Conservation (phyloP, 208 protist species). For the Lotmaria passim region DNA sequence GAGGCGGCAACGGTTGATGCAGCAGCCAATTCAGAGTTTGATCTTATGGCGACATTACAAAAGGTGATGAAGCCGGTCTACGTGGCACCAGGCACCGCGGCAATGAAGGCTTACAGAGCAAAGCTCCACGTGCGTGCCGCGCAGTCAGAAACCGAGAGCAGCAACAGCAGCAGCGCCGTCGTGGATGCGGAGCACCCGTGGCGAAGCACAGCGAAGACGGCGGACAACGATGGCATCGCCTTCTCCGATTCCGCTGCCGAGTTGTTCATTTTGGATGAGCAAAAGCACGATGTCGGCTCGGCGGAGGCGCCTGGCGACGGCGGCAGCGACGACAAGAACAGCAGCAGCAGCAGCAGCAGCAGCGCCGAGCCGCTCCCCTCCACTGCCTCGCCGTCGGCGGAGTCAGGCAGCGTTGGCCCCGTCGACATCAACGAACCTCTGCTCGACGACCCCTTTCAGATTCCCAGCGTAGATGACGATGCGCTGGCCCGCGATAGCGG, state of each 20-base stretch:
- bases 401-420: background rate
- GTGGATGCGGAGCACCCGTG: conserved; percentile 4
- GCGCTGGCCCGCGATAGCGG: conserved; percentile 38
- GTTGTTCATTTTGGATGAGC: conserved; percentile 23
- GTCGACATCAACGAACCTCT: background rate
- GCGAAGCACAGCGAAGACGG: background rate
- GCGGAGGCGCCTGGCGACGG: background rate
- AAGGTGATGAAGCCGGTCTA: background rate
- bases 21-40: background rate
- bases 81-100: background rate
- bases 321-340: background rate
- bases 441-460: conserved; percentile 33
- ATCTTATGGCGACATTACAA: background rate
- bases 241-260: conserved; percentile 31
- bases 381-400: background rate
- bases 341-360: background rate
- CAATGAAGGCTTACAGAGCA: background rate
- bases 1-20: background rate
- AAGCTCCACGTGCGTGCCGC: background rate
- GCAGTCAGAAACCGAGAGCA: background rate
- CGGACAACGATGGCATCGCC: conserved; percentile 24
- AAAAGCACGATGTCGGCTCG: background rate
- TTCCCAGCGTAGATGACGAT: conserved; percentile 42
- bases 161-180: background rate
- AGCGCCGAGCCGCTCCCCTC: background rate